Base-by-base conservation (phyloP, 257 asterid species). In the Leonotis leonurus region DNA sequence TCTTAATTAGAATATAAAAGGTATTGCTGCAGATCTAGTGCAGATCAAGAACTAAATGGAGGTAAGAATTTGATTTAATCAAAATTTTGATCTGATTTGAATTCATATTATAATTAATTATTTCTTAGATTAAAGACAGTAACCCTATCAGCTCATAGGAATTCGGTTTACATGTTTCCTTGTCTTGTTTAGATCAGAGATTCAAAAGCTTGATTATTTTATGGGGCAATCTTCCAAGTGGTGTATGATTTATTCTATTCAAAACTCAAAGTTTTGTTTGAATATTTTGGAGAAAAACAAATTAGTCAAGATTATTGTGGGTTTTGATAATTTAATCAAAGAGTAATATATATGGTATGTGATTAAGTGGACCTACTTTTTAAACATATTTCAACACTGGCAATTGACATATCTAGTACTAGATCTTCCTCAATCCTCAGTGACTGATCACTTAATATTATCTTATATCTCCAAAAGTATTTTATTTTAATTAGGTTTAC, bases 181-280 rank as follows among this genome's bases (percentile, higher is more conserved):
- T 48, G 70, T 53, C 65, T 55, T 62, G 53, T 62, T 58, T 72
- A 46, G 56, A 67, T n/a, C n/a, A 46, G 35, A 32, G 64, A 55
- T 66, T 56, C 58, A 54, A 58, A 37, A 40, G 57, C 1, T 63
- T 59, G 43, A 77, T 77, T 69, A 69, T 64, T 70, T 68, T 60
- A 64, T 73, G 70, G 60, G 39, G 18, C 14, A 12, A 4, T 63
- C 32, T 44, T 61, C 29, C 57, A 62, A 62, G 67, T 56, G 65
- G 64, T 55, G 29, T 62, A 21, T n/a, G 8, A 26, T 29, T 33
- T 54, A 8, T 43, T 53, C 53, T 4, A 27, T 41, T 52, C 20
- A 52, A 56, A 13, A 43, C 44, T 33, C 62, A 65, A 20, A 18
- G 3, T 8, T 33, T 56, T 50, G 62, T 52, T 62, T 51, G 68